Base-by-base conservation (phyloP, 345 rosid genomes). In the Litchi chinensis region DNA sequence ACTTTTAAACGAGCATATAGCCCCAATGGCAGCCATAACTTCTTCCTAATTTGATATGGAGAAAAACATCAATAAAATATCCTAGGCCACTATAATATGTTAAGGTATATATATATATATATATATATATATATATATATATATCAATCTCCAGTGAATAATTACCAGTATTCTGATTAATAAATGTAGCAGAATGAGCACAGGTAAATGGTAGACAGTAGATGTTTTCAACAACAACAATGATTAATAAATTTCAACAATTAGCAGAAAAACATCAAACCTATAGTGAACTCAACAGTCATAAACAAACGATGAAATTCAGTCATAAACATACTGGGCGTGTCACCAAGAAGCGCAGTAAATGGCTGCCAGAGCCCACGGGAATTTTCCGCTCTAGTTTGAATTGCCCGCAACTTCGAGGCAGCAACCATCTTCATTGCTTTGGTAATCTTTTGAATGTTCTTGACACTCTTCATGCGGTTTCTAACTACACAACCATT, bases 381-480 rank as follows among this genome's bases (percentile, higher is more conserved):
- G 39, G 99, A 96, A 82, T 94, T 96, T 87, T 94, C 98, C 66
- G 99, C 83, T 87, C 78, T 91, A 66, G 76, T 76, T 88, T 94
- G 98, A 85, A 96, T 87, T 66, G 90, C 93, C 67, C 98, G 90
- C 32, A 96, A 86, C 92, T 96, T 96, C 10, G 98, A 96, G 79
- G 99, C 99, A 74, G 99, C 98, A 91, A 96, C 99, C 99, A 96
- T 96, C 93, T 96, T 96, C 99, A 96, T 96, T 28, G 99, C 99
- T 90, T 96, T 96, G 8, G 98, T 96, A 80, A 96, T 96, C 82
- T 96, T 96, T 83, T 96, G 98, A 81, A 96, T 96, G 82, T 93
- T 96, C 89, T 87, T 94, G 26, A 96, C 91, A 93, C 99, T 96
- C 94, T 96, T 96, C 99, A 96, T 96, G 50, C 98, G 87, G 77